A percentile compares a stretch with the other conserved stretches of the same genome.
Conservation (phyloP, 2,329 filamentous ascomycete genomes). For the Fusarium nodosum region DNA sequence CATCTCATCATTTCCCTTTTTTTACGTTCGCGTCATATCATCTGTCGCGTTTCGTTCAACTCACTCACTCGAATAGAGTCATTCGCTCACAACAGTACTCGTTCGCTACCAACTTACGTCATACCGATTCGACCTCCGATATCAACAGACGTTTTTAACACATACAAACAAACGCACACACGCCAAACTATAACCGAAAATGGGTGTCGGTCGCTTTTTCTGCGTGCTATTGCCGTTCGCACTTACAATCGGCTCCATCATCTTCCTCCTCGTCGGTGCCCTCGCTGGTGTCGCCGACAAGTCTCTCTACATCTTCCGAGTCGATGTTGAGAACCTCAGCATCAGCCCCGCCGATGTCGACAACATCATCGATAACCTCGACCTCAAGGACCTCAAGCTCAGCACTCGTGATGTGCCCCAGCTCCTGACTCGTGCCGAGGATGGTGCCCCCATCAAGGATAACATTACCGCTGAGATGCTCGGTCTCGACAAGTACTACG, state of each 20-base stretch:
- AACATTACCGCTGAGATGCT: constrained; percentile 72
- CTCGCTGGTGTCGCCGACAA: constrained; percentile 70
- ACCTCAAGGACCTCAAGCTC: constrained; percentile 39
- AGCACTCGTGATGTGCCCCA: constrained; percentile 47
- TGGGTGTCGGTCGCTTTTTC: constrained; percentile 80
- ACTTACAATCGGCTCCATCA: constrained; percentile 81
- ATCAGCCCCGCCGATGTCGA: constrained; percentile 54
- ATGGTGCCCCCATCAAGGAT: constrained; percentile 38
- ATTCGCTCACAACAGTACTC: constrained; percentile 37
- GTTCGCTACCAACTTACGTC: constrained; percentile 42
- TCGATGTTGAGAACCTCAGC: constrained; percentile 72
- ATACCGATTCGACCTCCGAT: constrained; percentile 39
- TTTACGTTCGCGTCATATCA: constrained; percentile 25
- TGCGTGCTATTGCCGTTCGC: constrained; percentile 91
- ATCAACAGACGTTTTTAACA: constrained; percentile 23
- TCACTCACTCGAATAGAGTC: constrained; percentile 27
- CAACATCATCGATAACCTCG: constrained; percentile 54
- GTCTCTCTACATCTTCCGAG: constrained; percentile 69
- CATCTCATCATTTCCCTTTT: constrained; percentile 17
- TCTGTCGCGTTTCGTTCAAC: constrained; percentile 16
- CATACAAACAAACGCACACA: not conserved
- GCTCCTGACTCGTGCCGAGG: constrained; percentile 66
- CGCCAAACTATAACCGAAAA: constrained; percentile 46
- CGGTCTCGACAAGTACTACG: constrained; percentile 80
- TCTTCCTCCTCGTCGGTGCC: constrained; percentile 73